Conservation (phyloP, 345 rosid species). For the Murraya koenigii region DNA sequence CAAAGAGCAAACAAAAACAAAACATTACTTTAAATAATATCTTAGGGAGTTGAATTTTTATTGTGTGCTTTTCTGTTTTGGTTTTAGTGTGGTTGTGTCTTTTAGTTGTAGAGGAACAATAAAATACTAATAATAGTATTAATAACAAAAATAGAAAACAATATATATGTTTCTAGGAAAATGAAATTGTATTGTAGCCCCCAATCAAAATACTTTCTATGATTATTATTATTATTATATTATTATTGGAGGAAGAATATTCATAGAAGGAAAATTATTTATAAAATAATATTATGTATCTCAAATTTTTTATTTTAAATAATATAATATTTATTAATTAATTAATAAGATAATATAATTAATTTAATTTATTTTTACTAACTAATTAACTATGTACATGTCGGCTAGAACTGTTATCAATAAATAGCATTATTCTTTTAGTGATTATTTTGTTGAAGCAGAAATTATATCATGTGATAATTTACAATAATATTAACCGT, state of each 20-base stretch:
- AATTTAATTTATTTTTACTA: too few relatives aligned
- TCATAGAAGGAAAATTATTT: background rate
- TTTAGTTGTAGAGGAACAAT: conserved; percentile 9
- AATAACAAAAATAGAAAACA: background rate
- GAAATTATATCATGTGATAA: background rate
- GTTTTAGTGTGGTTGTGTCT: conserved; percentile 1
- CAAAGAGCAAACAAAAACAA: conserved; percentile 15
- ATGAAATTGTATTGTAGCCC: background rate
- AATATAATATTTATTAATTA: too few relatives aligned
- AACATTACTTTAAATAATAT: conserved; percentile 12
- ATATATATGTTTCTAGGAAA: background rate
- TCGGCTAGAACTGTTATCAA: background rate
- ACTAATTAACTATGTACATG: too few relatives aligned
- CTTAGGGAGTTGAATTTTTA: background rate
- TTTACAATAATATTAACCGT: background rate
- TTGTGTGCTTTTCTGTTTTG: conserved; percentile 1
- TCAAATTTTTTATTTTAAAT: too few relatives aligned
- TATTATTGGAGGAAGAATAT: background rate
- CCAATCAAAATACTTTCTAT: background rate
- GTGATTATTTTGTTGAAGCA: background rate
- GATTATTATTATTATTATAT: background rate
- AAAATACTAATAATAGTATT: background rate
- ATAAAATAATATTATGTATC: too few relatives aligned
- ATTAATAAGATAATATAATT: too few relatives aligned
- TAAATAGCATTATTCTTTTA: background rate